These are phyloP conservation scores for Chamaecyparis obtusa DNA, from an alignment of 75 land plant genomes.

Conservation along the genomic window DNA sequence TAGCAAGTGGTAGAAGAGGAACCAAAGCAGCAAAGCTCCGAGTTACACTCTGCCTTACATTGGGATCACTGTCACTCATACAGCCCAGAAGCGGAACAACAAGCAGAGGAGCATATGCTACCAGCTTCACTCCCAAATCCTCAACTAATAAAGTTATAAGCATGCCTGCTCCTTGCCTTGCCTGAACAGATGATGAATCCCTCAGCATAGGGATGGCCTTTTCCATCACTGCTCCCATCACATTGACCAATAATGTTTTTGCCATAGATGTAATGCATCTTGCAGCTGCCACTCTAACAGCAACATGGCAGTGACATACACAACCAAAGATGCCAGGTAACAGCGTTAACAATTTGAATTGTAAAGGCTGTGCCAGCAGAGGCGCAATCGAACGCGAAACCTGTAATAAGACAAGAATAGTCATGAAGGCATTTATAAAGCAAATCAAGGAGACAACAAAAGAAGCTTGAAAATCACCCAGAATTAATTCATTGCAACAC, in stretches of 20 bases:
- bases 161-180: conserved; percentile 99
- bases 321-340: conserved; percentile 90
- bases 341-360: conserved; percentile 61
- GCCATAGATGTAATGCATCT: conserved; percentile 93
- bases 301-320: conserved; percentile 84
- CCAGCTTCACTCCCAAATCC: conserved; percentile 79
- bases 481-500: neutral
- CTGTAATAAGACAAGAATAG: conserved; percentile 36
- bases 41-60: conserved; percentile 90
- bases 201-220: conserved; percentile 81
- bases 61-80: conserved; percentile 84
- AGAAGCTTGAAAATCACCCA: neutral
- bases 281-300: conserved; percentile 85
- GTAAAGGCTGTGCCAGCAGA: conserved; percentile 52
- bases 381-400: conserved; percentile 78
- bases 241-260: conserved; percentile 58
- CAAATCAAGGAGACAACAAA: neutral
- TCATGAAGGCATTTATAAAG: neutral
- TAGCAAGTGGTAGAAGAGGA: conserved; percentile 93
- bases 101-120: conserved; percentile 84
- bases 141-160: conserved; percentile 85
- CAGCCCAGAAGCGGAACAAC: conserved; percentile 96
- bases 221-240: conserved; percentile 79
- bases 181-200: conserved; percentile 60
- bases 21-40: conserved; percentile 97